Percentiles rank a stretch among this genome's conserved stretches.
phyloP scores from a whole-genome alignment of 2,329 filamentous ascomycete genomes.

The Stachybotrys elegans region DNA sequence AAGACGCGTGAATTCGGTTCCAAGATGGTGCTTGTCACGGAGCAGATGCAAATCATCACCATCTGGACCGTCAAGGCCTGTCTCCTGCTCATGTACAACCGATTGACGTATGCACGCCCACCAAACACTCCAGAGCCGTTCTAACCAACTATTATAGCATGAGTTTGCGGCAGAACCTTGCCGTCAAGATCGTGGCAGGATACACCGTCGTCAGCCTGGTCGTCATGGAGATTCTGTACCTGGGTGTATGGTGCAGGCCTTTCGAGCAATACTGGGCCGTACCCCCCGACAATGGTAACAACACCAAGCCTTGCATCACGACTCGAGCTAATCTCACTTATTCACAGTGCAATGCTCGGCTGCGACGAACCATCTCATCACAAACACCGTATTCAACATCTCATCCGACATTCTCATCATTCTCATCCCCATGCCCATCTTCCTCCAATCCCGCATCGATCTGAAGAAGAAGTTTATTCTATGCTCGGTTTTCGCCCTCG shows the following conservation, averaged over 20 bases:
- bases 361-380: conserved; percentile 51
- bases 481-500: conserved; percentile 38
- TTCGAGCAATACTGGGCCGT: conserved; percentile 55
- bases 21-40: conserved; percentile 58
- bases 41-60: conserved; percentile 56
- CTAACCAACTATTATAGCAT: conserved; percentile 26
- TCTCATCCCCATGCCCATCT: conserved; percentile 48
- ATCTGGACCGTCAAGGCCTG: conserved; percentile 54
- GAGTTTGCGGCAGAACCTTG: conserved; percentile 39
- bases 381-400: conserved; percentile 55
- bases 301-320: too few species aligned
- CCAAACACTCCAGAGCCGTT: not conserved
- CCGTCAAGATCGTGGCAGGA: conserved; percentile 41
- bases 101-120: conserved; percentile 47
- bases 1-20: conserved; percentile 43
- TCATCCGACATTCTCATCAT: conserved; percentile 57
- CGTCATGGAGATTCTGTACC: conserved; percentile 43
- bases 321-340: not conserved
- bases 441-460: conserved; percentile 44
- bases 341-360: conserved; percentile 51
- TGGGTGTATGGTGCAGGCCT: conserved; percentile 50
- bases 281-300: conserved; percentile 37
- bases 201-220: conserved; percentile 44
- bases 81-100: conserved; percentile 51
- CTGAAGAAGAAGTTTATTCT: conserved; percentile 49